These are phyloP conservation scores for Fusarium chlamydosporum DNA, from an alignment of 2,329 filamentous ascomycete genomes.

Conservation along the genomic window DNA sequence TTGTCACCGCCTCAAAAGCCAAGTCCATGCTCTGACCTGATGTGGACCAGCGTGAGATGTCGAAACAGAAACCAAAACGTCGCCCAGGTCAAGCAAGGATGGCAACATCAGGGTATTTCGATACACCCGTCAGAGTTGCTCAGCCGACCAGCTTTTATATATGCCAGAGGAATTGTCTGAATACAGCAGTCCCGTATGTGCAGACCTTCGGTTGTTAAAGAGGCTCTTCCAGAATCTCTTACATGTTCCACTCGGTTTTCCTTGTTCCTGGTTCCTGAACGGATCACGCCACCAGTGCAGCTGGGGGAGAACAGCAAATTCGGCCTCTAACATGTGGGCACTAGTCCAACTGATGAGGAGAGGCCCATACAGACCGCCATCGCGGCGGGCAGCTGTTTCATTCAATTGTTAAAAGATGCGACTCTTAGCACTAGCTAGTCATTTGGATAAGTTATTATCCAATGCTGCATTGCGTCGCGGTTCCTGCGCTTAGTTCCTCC, in stretches of 20 bases:
- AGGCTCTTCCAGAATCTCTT: slow-evolving; percentile 25
- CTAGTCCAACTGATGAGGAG: slow-evolving; percentile 8
- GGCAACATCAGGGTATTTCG: not conserved
- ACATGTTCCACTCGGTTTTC: slow-evolving; percentile 17
- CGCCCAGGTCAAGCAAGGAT: slow-evolving; percentile 6
- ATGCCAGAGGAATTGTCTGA: not conserved
- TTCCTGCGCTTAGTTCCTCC: slow-evolving; percentile 6
- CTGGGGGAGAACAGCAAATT: slow-evolving; percentile 21
- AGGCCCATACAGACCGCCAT: slow-evolving; percentile 36
- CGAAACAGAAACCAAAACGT: slow-evolving; percentile 26
- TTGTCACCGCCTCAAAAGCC: slow-evolving; percentile 32
- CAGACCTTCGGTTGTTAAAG: not conserved
- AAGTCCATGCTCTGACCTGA: slow-evolving; percentile 1
- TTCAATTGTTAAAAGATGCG: slow-evolving; percentile 8
- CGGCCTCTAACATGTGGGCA: slow-evolving; percentile 8
- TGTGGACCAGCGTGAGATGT: slow-evolving; percentile 13
- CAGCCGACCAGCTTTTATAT: not conserved
- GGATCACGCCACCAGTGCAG: slow-evolving; percentile 39
- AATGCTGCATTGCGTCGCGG: slow-evolving; percentile 6
- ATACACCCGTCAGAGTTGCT: slow-evolving; percentile 1
- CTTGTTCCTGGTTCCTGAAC: slow-evolving; percentile 47
- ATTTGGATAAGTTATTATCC: slow-evolving; percentile 2
- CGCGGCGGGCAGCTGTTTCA: slow-evolving; percentile 8
- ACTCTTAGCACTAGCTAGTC: slow-evolving; percentile 23
- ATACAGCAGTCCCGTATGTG: not conserved